These are phyloP conservation scores for Hirsutella thompsonii DNA, from an alignment of 2,329 filamentous ascomycete genomes.

Conservation along the genomic window DNA sequence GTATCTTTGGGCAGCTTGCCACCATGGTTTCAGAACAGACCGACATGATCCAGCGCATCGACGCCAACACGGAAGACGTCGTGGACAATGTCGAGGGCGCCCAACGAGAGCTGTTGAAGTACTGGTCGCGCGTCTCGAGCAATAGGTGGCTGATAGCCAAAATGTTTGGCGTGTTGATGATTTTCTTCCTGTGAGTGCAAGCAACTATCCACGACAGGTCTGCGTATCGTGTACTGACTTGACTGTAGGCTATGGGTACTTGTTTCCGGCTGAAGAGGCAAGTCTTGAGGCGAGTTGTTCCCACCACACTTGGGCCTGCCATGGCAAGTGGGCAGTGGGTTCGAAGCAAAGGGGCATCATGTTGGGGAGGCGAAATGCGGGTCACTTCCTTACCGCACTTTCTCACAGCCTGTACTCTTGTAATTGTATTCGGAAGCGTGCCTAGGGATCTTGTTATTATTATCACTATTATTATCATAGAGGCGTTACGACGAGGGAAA, in stretches of 20 bases:
- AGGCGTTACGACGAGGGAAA: slow-evolving; percentile 3
- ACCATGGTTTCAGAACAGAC: slow-evolving; percentile 96
- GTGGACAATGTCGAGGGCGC: slow-evolving; percentile 98
- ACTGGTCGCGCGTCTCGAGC: slow-evolving; percentile 86
- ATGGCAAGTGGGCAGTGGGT: not conserved
- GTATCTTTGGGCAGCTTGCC: slow-evolving; percentile 85
- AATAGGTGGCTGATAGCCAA: slow-evolving; percentile 92
- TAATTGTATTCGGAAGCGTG: not conserved
- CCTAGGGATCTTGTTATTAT: too few species aligned
- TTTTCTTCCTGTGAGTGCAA: slow-evolving; percentile 60
- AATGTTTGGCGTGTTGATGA: slow-evolving; percentile 75
- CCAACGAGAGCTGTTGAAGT: slow-evolving; percentile 89
- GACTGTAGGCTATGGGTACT: slow-evolving; percentile 24
- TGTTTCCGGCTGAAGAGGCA: slow-evolving; percentile 18
- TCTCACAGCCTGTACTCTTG: not conserved
- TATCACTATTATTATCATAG: too few species aligned
- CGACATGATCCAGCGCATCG: slow-evolving; percentile 94
- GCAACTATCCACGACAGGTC: not conserved
- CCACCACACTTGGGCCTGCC: too few species aligned
- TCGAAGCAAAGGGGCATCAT: not conserved
- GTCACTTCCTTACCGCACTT: too few species aligned
- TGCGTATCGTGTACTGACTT: slow-evolving; percentile 5
- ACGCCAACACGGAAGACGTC: slow-evolving; percentile 94
- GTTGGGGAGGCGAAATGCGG: too few species aligned
- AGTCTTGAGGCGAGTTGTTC: too few species aligned